Evolutionary conservation across 2,329 filamentous ascomycete genomes (phyloP).

Genomic region (Bisporella sp.): DNA sequence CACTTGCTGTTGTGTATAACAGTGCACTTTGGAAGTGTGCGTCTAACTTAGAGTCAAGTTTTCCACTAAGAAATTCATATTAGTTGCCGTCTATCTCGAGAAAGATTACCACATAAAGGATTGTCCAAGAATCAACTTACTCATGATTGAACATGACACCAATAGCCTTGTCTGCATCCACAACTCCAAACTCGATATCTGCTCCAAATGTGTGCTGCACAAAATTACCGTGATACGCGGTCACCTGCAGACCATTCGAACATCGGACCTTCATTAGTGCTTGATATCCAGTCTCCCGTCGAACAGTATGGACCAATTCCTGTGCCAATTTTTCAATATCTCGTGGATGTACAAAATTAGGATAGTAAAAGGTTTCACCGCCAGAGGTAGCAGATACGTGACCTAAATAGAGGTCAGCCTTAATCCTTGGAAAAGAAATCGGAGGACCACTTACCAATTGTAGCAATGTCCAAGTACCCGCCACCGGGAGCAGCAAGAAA

Average conservation of each 20-base stretch:
- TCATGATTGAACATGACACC: slow-evolving; percentile 91
- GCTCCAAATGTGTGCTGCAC: slow-evolving; percentile 92
- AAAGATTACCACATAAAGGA: neutral
- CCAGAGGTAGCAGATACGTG: slow-evolving; percentile 85
- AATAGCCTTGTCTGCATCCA: slow-evolving; percentile 91
- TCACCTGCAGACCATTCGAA: slow-evolving; percentile 90
- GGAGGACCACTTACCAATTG: slow-evolving; percentile 56
- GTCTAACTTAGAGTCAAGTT: slow-evolving; percentile 93
- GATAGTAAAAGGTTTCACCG: slow-evolving; percentile 93
- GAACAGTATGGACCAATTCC: slow-evolving; percentile 81
- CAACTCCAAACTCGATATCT: slow-evolving; percentile 85
- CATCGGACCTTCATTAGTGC: slow-evolving; percentile 97
- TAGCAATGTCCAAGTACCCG: slow-evolving; percentile 87
- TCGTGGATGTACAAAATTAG: slow-evolving; percentile 85
- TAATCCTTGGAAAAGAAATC: neutral
- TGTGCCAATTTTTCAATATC: slow-evolving; percentile 77
- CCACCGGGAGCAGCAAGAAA: slow-evolving; percentile 89
- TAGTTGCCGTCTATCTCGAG: neutral
- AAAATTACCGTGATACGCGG: slow-evolving; percentile 94
- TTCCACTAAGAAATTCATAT: slow-evolving; percentile 43
- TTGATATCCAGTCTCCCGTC: slow-evolving; percentile 88
- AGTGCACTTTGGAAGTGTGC: slow-evolving; percentile 96
- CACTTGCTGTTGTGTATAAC: slow-evolving; percentile 85
- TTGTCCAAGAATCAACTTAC: neutral
- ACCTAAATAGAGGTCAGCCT: slow-evolving; percentile 39